Percentiles rank a stretch among this genome's conserved stretches.
These are phyloP conservation scores for Tremellales sp. DNA, from an alignment of 1,284 basidiomycete species.

Conservation along the genomic window DNA sequence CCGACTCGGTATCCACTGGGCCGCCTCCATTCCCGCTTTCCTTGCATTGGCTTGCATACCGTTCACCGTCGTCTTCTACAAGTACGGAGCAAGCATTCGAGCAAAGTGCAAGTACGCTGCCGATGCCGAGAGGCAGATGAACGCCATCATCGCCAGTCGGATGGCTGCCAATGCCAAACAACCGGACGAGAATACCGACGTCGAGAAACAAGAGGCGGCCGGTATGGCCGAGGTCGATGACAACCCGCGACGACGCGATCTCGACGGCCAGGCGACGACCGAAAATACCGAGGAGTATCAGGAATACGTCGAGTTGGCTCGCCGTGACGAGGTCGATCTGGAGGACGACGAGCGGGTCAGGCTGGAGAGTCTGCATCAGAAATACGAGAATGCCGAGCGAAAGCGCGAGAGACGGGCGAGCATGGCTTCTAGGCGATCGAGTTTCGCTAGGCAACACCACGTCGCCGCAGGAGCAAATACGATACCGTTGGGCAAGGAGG, in stretches of 20 bases:
- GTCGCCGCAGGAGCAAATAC: not conserved
- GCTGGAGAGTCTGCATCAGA: slow-evolving; percentile 27
- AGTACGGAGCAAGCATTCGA: slow-evolving; percentile 58
- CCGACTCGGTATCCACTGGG: slow-evolving; percentile 62
- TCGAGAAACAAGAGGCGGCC: slow-evolving; percentile 8
- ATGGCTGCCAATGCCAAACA: slow-evolving; percentile 17
- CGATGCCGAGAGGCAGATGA: slow-evolving; percentile 39
- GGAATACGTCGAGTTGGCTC: slow-evolving; percentile 31
- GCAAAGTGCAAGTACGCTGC: slow-evolving; percentile 53
- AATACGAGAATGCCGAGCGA: slow-evolving; percentile 26
- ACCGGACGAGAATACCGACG: slow-evolving; percentile 15
- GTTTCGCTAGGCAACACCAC: not conserved
- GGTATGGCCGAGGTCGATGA: slow-evolving; percentile 11
- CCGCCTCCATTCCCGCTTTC: slow-evolving; percentile 61
- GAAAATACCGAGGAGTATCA: slow-evolving; percentile 26
- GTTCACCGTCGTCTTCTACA: slow-evolving; percentile 53
- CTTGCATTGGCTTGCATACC: slow-evolving; percentile 59
- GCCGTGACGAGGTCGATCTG: slow-evolving; percentile 37
- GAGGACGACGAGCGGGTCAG: slow-evolving; percentile 34
- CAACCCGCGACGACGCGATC: slow-evolving; percentile 10
- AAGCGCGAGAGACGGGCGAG: slow-evolving; percentile 12
- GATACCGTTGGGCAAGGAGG: not conserved
- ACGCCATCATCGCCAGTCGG: slow-evolving; percentile 36
- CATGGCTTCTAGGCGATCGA: slow-evolving; percentile 24
- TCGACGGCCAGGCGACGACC: not conserved